A percentile compares a stretch with the other conserved stretches of the same genome.
phyloP scores from a whole-genome alignment of 305 asterid species.

The Fraxinus baroniana region DNA sequence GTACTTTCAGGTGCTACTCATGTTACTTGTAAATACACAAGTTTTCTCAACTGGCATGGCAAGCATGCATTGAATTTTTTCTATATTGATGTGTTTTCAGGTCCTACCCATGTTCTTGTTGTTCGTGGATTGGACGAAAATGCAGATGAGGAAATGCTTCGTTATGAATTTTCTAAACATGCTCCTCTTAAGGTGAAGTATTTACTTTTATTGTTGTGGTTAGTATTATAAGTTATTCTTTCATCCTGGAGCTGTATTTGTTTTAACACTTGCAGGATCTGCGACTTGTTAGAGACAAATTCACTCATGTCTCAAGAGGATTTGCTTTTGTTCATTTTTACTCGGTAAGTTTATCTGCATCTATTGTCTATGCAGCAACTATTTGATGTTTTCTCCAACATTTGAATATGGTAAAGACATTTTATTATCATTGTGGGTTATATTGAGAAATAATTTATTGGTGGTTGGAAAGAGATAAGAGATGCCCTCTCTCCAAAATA shows the following conservation, averaged over 20 bases:
- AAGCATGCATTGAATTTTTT: background rate
- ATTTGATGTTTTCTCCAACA: background rate
- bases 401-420: constrained; percentile 4
- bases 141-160: constrained; percentile 99
- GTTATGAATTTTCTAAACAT: constrained; percentile 91
- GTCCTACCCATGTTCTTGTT: constrained; percentile 96
- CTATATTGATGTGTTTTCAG: constrained; percentile 39
- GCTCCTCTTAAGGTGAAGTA: constrained; percentile 83
- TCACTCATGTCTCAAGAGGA: constrained; percentile 97
- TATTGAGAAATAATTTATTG: background rate
- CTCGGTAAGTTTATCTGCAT: constrained; percentile 53
- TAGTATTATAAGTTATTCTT: constrained; percentile 3
- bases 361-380: background rate
- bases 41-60: constrained; percentile 1
- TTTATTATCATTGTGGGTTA: background rate
- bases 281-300: constrained; percentile 96
- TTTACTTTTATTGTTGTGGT: background rate
- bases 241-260: constrained; percentile 24
- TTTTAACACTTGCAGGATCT: constrained; percentile 63
- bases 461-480: background rate
- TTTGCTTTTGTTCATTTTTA: constrained; percentile 91
- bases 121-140: constrained; percentile 98
- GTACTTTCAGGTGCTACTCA: constrained; percentile 23
- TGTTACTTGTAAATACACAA: constrained; percentile 40
- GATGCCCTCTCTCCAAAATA: background rate